phyloP scores from a whole-genome alignment of 495 filamentous ascomycete species.

The Penicillium angulare region DNA sequence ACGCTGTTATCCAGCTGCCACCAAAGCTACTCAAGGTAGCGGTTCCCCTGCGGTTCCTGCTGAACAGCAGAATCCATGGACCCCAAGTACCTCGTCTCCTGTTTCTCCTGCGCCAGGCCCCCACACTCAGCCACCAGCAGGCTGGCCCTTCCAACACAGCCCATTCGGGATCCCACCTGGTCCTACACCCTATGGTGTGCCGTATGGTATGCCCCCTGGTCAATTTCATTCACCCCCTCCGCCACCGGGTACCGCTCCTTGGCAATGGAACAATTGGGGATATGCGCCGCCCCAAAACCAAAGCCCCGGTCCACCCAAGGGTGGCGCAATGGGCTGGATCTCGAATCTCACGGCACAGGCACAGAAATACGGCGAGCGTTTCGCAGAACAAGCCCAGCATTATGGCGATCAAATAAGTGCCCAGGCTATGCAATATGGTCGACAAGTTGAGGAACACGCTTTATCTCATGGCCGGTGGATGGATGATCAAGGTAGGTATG shows the following conservation, averaged over 20 bases:
- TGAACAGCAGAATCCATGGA: constrained; percentile 7
- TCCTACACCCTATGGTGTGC: constrained; percentile 15
- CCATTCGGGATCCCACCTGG: not conserved
- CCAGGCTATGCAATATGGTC: constrained; percentile 41
- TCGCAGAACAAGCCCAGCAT: constrained; percentile 39
- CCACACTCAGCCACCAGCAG: constrained; percentile 12
- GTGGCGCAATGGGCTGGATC: constrained; percentile 37
- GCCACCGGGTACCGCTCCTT: constrained; percentile 21
- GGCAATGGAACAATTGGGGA: constrained; percentile 33
- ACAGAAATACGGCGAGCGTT: constrained; percentile 46
- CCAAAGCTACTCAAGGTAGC: constrained; percentile 25
- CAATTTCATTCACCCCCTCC: constrained; percentile 24
- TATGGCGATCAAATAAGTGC: constrained; percentile 44
- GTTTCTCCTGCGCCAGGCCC: constrained; percentile 18
- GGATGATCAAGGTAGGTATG: constrained; percentile 38
- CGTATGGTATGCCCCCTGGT: constrained; percentile 22
- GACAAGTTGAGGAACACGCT: constrained; percentile 43
- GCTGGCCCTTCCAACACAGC: constrained; percentile 16
- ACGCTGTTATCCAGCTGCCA: constrained; percentile 45
- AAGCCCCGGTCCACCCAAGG: constrained; percentile 21
- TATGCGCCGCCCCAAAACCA: constrained; percentile 27
- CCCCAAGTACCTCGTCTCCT: constrained; percentile 13
- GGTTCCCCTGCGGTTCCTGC: constrained; percentile 1
- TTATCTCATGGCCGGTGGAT: constrained; percentile 42
- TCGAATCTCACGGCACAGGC: constrained; percentile 37